Evolutionary conservation across 495 filamentous ascomycete genomes (phyloP), one percentile per base, ranked within the genome.

Genomic region (Aspergillus asperescens): DNA sequence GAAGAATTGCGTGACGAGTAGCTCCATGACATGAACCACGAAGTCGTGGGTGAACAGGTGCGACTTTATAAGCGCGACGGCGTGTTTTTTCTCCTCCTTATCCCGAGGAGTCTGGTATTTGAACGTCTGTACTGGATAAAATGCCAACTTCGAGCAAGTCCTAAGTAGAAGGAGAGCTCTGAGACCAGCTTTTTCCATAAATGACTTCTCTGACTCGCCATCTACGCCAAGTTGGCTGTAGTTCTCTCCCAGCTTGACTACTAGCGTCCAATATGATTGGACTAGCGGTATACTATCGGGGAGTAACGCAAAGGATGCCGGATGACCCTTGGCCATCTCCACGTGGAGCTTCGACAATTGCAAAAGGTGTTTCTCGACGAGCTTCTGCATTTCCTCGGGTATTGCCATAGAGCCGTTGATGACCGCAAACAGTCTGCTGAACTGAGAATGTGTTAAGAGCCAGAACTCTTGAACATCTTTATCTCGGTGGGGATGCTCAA

Each of bases 341-440:
- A 93, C 73, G 65, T 96, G 91, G 7, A 97, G 74, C 69, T 98
- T 97, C 9, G 92, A 83, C 40, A 96, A 82, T 63, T 96, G 92
- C 43, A 94, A 62, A 7, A 94, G 71, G 54, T 96, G 92, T 59
- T 90, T 90, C 55, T 88, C 86, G n/a, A 94, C 69, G 24, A 84
- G 55, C 20, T 72, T 66, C 20, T 68, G 65, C 7, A 74, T 59
- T 24, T 67, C 50, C n/a, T 71, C 59, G 5, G 63, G 62, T n/a
- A 64, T 22, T 7, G 56, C 52, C 13, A 37, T 40, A 20, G 60
- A 58, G 10, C 63, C 63, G 39, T 65, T 60, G 41, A 69, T 55
- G 18, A 74, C 64, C 1, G 60, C 56, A 13, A 89, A 73, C 50
- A 92, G 84, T 34, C 85, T 77, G 42, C 78, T 81, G 47, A 94